Conservation (phyloP, 1,284 basidiomycete species). For the Stygiomarasmius scandens region DNA sequence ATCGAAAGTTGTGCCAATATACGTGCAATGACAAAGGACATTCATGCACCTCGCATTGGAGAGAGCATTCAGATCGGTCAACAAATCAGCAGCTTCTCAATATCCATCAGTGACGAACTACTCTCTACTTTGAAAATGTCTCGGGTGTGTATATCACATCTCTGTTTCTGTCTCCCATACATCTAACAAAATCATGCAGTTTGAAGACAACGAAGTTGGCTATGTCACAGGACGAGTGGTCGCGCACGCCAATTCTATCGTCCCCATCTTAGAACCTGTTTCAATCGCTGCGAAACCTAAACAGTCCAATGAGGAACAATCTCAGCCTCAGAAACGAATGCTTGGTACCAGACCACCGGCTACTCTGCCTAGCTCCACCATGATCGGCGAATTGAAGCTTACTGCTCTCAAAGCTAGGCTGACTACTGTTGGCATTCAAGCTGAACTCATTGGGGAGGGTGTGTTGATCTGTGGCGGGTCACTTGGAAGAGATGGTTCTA, state of each 20-base stretch:
- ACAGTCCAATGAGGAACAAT: slow-evolving; percentile 26
- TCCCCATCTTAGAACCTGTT: slow-evolving; percentile 69
- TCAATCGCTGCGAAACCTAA: slow-evolving; percentile 33
- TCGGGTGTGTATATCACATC: slow-evolving; percentile 55
- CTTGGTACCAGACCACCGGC: slow-evolving; percentile 64
- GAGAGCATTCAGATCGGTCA: slow-evolving; percentile 90
- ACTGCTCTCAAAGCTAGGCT: slow-evolving; percentile 83
- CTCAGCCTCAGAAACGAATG: slow-evolving; percentile 38
- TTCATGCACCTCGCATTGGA: slow-evolving; percentile 76
- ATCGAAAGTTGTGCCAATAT: slow-evolving; percentile 82
- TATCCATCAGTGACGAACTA: slow-evolving; percentile 90
- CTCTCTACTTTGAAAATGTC: slow-evolving; percentile 85
- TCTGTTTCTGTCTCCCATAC: slow-evolving; percentile 5
- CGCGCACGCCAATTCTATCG: slow-evolving; percentile 77
- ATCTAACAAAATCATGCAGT: slow-evolving; percentile 49
- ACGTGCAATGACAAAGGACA: slow-evolving; percentile 87
- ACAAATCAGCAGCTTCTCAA: slow-evolving; percentile 92
- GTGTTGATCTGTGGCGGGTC: slow-evolving; percentile 87
- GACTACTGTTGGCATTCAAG: slow-evolving; percentile 74
- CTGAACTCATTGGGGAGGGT: slow-evolving; percentile 93
- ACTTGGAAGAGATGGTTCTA: slow-evolving; percentile 47
- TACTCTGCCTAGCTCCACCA: slow-evolving; percentile 81
- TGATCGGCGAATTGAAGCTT: slow-evolving; percentile 94
- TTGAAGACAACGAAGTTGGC: slow-evolving; percentile 96
- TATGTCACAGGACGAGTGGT: slow-evolving; percentile 87